Evolutionary conservation across 768 basidiomycete genomes (phyloP).

Genomic region (Russula sp.): DNA sequence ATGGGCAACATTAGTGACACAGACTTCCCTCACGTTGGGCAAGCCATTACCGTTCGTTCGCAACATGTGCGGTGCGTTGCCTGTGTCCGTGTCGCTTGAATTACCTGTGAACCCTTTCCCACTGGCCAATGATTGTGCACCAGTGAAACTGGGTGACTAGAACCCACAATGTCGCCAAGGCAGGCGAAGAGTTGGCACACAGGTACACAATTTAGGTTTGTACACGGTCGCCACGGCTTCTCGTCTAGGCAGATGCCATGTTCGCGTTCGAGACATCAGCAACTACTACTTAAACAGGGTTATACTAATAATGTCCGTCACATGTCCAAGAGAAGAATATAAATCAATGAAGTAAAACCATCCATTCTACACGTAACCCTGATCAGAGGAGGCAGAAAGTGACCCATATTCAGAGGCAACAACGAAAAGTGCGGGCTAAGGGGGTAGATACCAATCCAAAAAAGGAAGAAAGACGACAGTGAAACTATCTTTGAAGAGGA

Average conservation of each 20-base stretch:
- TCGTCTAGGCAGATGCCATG: not conserved
- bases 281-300: not conserved
- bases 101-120: too few relatives aligned
- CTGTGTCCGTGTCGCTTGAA: too few relatives aligned
- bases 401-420: not conserved
- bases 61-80: too few relatives aligned
- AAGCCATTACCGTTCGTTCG: too few relatives aligned
- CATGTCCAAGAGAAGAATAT: not conserved
- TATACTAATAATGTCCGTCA: slow-evolving; percentile 12
- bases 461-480: not conserved
- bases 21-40: too few relatives aligned
- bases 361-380: not conserved
- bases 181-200: too few relatives aligned
- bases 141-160: too few relatives aligned
- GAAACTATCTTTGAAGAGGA: not conserved
- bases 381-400: not conserved
- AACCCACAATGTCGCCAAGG: too few relatives aligned
- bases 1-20: too few relatives aligned
- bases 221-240: too few relatives aligned
- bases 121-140: too few relatives aligned
- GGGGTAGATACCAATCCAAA: not conserved
- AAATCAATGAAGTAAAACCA: slow-evolving; percentile 1
- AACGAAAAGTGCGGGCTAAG: not conserved
- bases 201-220: too few relatives aligned
- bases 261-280: not conserved